phyloP scores from a whole-genome alignment of 208 protist species.

The Trypanosoma conorhini region DNA sequence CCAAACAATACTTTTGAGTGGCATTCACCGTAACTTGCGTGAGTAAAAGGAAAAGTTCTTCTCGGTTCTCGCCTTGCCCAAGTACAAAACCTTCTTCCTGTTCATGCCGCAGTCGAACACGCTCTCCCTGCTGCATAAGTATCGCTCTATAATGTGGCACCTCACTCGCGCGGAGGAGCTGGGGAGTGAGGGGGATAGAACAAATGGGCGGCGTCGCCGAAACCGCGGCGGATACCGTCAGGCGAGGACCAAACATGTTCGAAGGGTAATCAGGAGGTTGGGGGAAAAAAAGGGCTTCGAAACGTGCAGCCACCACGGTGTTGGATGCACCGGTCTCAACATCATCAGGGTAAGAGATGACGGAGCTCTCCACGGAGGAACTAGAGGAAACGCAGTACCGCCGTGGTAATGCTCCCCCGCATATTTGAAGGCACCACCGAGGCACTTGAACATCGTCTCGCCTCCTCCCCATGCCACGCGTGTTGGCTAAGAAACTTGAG shows the following conservation, averaged over 20 bases:
- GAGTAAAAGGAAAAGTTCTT: slow-evolving; percentile 42
- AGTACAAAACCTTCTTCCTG: slow-evolving; percentile 21
- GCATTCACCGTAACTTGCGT: slow-evolving; percentile 70
- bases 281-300: slow-evolving; percentile 21
- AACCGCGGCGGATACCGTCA: background rate
- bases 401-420: slow-evolving; percentile 38
- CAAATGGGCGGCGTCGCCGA: slow-evolving; percentile 9
- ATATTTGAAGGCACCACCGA: slow-evolving; percentile 77
- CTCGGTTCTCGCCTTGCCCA: background rate
- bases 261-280: slow-evolving; percentile 23
- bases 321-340: background rate
- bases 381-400: background rate
- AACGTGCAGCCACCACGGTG: slow-evolving; percentile 1
- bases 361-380: background rate
- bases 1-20: slow-evolving; percentile 59
- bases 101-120: background rate
- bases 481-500: slow-evolving; percentile 5
- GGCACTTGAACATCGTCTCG: slow-evolving; percentile 36
- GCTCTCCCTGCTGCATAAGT: slow-evolving; percentile 1
- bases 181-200: slow-evolving; percentile 18
- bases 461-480: slow-evolving; percentile 40
- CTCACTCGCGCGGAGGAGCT: slow-evolving; percentile 6
- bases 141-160: slow-evolving; percentile 2
- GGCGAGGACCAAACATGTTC: slow-evolving; percentile 4
- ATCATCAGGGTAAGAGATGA: background rate